Evolutionary conservation across 257 asterid species (phyloP).

Genomic region (Nicotiana tabacum): DNA sequence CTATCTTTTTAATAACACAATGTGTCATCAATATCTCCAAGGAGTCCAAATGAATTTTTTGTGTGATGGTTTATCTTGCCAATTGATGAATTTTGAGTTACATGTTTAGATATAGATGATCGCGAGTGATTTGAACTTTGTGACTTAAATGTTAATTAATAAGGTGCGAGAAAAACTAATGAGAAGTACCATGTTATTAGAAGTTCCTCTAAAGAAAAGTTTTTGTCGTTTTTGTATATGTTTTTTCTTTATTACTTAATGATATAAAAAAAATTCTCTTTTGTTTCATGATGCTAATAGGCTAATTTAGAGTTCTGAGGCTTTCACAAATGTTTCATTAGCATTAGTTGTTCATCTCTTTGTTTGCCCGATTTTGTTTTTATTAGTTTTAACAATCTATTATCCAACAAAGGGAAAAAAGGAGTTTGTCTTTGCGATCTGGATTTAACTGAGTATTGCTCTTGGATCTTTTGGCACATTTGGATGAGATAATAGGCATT

Average conservation of each 20-base stretch:
- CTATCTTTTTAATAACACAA: neutral
- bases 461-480: neutral
- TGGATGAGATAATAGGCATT: neutral
- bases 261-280: neutral
- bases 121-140: neutral
- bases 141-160: neutral
- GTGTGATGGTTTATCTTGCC: neutral
- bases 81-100: conserved; percentile 1
- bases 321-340: neutral
- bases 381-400: neutral
- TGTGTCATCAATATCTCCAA: neutral
- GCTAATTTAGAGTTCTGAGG: neutral
- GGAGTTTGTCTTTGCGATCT: neutral
- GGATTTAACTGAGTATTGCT: neutral
- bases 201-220: neutral
- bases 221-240: neutral
- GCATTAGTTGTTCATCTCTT: neutral
- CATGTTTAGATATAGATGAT: neutral
- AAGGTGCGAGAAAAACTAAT: neutral
- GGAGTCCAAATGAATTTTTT: conserved; percentile 1
- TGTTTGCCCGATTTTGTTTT: neutral
- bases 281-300: neutral
- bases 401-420: neutral
- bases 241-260: neutral
- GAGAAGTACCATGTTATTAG: neutral